Base-by-base conservation (phyloP, 1,139 yeast species). In the Yarrowia galli region DNA sequence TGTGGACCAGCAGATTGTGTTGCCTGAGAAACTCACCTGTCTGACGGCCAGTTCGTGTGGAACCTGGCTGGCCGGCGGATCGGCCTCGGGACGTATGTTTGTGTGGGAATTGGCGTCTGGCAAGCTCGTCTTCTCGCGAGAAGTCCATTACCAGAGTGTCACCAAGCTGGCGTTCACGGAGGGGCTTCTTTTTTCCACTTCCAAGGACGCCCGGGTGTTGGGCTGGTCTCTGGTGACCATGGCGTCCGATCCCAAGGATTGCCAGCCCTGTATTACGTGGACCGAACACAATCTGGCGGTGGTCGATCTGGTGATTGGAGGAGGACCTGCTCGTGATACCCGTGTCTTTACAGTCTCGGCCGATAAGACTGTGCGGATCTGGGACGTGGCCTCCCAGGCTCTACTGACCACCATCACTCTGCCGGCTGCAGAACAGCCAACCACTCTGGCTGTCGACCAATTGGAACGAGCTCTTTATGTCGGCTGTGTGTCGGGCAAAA, bases 21-120 rank as follows among this genome's bases (percentile, higher is more conserved):
- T 93, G 15, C 98, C 98, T 0, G 98, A 92, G 77, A 87, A 86
- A 68, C 78, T 93, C 61, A 78, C 84, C 16, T 85, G 91, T 74
- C 75, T 95, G 67, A 82, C 85, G 0, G 73, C 84, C 1, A 80
- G 84, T 18, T 82, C 82, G 18, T 84, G 82, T 67, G 77, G 75
- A 5, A 72, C 72, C 16, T 91, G 91, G 87, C 79, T 93, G 48
- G 83, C 89, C 13, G 89, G 86, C 3, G 91, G 92, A 67, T 83
- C 95, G 66, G 76, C 81, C 69, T 75, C 88, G 18, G 99, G 98
- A 16, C 85, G 88, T 73, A 73, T 95, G 25, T 90, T 89, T 74
- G 77, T 93, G 4, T 95, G 99, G 98, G 97, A 91, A 73, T 74
- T 92, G 67, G 77, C 83, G n/a, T 88, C 96, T 4, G 98, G 99